phyloP scores from a whole-genome alignment of 2,329 filamentous ascomycete species.

The Diaporthe aspalathi region DNA sequence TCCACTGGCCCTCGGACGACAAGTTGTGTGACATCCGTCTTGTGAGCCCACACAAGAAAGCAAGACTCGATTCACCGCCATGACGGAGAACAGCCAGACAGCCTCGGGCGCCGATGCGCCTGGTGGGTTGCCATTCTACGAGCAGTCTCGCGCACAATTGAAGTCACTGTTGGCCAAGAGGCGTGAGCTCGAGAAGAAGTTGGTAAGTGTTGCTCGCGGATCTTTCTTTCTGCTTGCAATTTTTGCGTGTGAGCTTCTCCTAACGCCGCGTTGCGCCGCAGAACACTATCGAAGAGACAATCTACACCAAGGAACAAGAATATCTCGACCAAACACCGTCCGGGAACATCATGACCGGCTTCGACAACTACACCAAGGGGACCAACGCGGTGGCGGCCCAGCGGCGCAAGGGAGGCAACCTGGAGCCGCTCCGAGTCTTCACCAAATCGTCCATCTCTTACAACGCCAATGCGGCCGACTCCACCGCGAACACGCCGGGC shows the following conservation, averaged over 20 bases:
- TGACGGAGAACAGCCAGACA: constrained; percentile 49
- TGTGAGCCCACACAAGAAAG: neutral
- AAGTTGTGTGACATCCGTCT: constrained; percentile 25
- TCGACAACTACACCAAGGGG: constrained; percentile 97
- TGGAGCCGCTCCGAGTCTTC: constrained; percentile 81
- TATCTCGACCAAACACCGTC: constrained; percentile 91
- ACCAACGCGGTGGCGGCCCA: constrained; percentile 71
- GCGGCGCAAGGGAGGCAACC: constrained; percentile 72
- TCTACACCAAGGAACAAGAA: constrained; percentile 82
- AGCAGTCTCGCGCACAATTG: constrained; percentile 75
- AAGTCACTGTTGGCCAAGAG: constrained; percentile 76
- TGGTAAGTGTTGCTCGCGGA: constrained; percentile 42
- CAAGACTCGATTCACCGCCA: constrained; percentile 34
- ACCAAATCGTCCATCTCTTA: constrained; percentile 73
- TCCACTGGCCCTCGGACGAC: constrained; percentile 13
- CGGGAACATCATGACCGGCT: constrained; percentile 97
- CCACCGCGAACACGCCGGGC: constrained; percentile 40
- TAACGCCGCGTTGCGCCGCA: constrained; percentile 24
- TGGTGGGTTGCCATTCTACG: constrained; percentile 72
- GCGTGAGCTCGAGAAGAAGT: constrained; percentile 59
- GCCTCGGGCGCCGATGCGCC: constrained; percentile 56
- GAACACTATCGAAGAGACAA: constrained; percentile 74
- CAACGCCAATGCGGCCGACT: constrained; percentile 52
- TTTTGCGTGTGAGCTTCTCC: neutral
- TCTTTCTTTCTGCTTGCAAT: too few relatives aligned